Evolutionary conservation across 192 early-diverging fungal species (phyloP).

Genomic region (Coemansia sp.): DNA sequence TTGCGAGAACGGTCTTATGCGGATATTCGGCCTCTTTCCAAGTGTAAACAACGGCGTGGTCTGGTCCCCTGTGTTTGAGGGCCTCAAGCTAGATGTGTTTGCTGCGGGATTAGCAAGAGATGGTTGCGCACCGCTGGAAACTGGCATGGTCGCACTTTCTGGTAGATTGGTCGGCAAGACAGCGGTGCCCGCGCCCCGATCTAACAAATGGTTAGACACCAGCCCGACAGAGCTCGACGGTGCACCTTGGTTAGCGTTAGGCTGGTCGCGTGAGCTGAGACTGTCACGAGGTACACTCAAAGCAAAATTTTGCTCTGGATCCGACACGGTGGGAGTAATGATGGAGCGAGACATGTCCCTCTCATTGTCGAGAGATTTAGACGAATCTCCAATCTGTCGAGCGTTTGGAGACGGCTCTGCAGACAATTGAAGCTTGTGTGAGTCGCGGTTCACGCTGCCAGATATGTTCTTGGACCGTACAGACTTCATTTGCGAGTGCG

Average conservation of each 20-base stretch:
- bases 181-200: neutral
- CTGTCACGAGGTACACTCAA: slow-evolving; percentile 1
- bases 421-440: no score
- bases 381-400: no score
- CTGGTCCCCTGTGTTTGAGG: neutral
- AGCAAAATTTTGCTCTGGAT: neutral
- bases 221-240: neutral
- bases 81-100: no score
- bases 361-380: no score
- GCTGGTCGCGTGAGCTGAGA: neutral
- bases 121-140: no score
- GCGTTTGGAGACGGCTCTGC: no score
- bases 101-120: no score
- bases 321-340: neutral
- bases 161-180: neutral
- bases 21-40: slow-evolving; percentile 23
- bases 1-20: slow-evolving; percentile 23
- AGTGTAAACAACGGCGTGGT: neutral
- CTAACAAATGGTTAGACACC: neutral
- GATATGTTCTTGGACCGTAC: no score
- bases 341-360: no score
- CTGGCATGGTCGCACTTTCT: no score
- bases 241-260: neutral
- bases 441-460: no score
- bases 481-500: neutral